These are phyloP conservation scores for Limonomyces culmigenus DNA, from an alignment of 1,284 basidiomycete genomes.

Conservation along the genomic window DNA sequence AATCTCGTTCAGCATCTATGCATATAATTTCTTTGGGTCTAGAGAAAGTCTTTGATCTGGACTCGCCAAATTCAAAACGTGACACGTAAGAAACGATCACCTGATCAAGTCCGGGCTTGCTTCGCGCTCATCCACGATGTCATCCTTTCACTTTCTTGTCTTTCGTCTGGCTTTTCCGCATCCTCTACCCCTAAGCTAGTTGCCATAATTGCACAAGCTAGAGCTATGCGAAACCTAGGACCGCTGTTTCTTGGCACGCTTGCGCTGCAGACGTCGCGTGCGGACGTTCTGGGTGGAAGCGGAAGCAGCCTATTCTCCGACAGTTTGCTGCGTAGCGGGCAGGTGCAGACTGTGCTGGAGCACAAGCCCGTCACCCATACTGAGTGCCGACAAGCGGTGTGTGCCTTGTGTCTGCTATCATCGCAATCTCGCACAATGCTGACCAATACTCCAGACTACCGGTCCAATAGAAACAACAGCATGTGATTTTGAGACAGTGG, in stretches of 20 bases:
- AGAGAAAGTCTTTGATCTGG: no score
- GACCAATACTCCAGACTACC: slow-evolving; percentile 40
- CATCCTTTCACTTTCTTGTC: no score
- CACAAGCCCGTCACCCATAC: slow-evolving; percentile 38
- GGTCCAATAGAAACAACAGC: slow-evolving; percentile 93
- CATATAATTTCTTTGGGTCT: background rate
- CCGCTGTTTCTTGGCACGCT: no score
- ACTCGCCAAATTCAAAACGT: no score
- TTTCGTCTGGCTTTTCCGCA: no score
- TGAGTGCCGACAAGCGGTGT: slow-evolving; percentile 42
- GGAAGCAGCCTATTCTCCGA: slow-evolving; percentile 27
- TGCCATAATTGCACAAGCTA: no score
- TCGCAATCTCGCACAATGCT: slow-evolving; percentile 4
- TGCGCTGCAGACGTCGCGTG: no score
- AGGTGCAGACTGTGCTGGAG: slow-evolving; percentile 57
- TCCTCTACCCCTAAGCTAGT: no score
- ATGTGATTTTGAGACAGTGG: slow-evolving; percentile 91
- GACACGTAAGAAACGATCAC: no score
- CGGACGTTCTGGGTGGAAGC: background rate
- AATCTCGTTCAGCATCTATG: background rate
- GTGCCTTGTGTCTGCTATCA: slow-evolving; percentile 10
- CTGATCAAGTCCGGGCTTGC: no score
- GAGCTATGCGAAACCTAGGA: no score
- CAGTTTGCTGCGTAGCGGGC: slow-evolving; percentile 34
- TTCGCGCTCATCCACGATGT: no score